Evolutionary conservation across 305 asterid genomes (phyloP), one percentile per base, ranked within the genome.

Genomic region (Rubia peregrina): DNA sequence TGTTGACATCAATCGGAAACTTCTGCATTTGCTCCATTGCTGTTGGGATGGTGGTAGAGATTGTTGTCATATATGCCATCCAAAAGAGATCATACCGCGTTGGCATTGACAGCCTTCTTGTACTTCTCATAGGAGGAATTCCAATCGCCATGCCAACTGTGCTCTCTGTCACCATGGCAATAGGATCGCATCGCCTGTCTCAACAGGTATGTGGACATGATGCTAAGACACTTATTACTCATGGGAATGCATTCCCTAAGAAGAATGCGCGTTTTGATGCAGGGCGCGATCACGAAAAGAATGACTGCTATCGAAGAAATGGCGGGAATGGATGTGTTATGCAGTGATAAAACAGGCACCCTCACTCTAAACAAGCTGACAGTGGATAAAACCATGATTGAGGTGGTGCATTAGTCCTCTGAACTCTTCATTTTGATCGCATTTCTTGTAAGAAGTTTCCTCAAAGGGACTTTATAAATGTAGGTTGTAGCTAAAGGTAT

Each of bases 91-190:
- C 57, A 24, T 70, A 75, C 3, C 62, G 72, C 22, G 36, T 48
- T 41, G 79, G 79, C 19, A 75, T 70, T 1, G 72, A 64, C 40
- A 75, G 70, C 61, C 68, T 75, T 70, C 75, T 75, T 57, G 75
- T 75, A 53, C 79, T 75, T 60, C 75, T 75, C 68, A 75, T 75
- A 60, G 75, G 75, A 16, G 75, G 79, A 26, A 75, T 75, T 71
- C 79, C 79, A 13, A 42, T 70, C 24, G 79, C 63, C 56, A 75
- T 75, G 68, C 79, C 79, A 16, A 16, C 71, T 2, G 60, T 57
- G 10, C 61, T 63, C 11, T 70, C 70, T 14, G 68, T 70, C 14
- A 70, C 59, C 5, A 75, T 75, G 75, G 62, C 55, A 13, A 22
- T 17, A 42, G 68, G 71, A 16, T 60, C 67, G 17, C 51, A 56